phyloP scores from a whole-genome alignment of 768 basidiomycete species.

The Suillus spraguei region DNA sequence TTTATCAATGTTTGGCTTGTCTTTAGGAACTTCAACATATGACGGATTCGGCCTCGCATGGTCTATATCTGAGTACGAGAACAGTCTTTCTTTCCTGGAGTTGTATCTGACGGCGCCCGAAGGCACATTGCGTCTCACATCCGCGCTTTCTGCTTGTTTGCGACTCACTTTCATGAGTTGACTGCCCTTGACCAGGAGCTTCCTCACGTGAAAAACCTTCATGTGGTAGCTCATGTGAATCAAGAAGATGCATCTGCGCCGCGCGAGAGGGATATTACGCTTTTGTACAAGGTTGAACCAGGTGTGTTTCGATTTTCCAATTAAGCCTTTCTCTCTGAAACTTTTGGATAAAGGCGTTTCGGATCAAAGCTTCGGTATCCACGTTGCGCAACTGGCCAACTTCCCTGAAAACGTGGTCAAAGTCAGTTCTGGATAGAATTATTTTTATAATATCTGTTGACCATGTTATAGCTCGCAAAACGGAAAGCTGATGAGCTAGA shows the following conservation, averaged over 20 bases:
- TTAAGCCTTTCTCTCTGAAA: slow-evolving; percentile 5
- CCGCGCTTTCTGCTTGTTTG: slow-evolving; percentile 93
- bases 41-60: slow-evolving; percentile 98
- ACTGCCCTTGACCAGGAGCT: slow-evolving; percentile 90
- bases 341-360: slow-evolving; percentile 64
- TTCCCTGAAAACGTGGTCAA: slow-evolving; percentile 95
- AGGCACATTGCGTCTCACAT: slow-evolving; percentile 95
- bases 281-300: slow-evolving; percentile 74
- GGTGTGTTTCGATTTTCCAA: slow-evolving; percentile 48
- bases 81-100: background rate
- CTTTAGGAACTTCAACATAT: slow-evolving; percentile 89
- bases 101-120: slow-evolving; percentile 1
- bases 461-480: slow-evolving; percentile 69
- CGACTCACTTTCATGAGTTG: slow-evolving; percentile 97
- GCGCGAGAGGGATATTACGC: slow-evolving; percentile 75
- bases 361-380: slow-evolving; percentile 98
- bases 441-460: background rate
- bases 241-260: slow-evolving; percentile 40
- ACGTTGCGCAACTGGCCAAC: slow-evolving; percentile 96
- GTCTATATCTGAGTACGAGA: slow-evolving; percentile 93
- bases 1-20: slow-evolving; percentile 1
- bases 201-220: slow-evolving; percentile 87
- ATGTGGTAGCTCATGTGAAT: slow-evolving; percentile 92
- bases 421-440: slow-evolving; percentile 40
- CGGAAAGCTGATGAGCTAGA: slow-evolving; percentile 91